Base-by-base conservation (phyloP, 148 eudicot genomes). In the Camellia japonica region DNA sequence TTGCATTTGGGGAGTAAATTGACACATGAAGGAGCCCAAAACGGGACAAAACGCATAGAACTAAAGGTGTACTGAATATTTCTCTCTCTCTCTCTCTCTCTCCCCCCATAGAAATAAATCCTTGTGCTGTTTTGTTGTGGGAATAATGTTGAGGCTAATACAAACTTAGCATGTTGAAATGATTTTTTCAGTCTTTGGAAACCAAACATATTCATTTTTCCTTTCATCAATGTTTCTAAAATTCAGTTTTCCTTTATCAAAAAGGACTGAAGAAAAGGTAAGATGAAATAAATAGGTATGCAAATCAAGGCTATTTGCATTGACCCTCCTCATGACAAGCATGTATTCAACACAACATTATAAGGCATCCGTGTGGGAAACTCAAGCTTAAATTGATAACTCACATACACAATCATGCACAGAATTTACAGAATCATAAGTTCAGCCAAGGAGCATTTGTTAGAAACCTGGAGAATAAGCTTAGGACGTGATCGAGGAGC, bases 381-480 rank as follows among this genome's bases (percentile, higher is more conserved):
- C 60, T 52, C 62, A 54, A 52, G 58, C 51, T 65, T 30, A 23
- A 10, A 49, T 49, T 49, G 52, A 82, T 19, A 61, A 18, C 43
- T 30, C 44, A 65, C 63, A 9, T 3, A 12, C 0, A 30, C 14
- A 73, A 38, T 42, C 14, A 41, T 14, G 68, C 23, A 54, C 19
- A 49, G 46, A 49, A 64, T 11, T 38, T 44, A 15, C n/a, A 51
- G 23, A 42, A 18, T 55, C 64, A 16, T 56, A 20, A 60, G 30
- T n/a, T 64, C 2, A 38, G 10, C 18, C 59, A 71, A 79, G 74
- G 38, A 59, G 65, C 60, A 70, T 73, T 59, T 44, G 3, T 47
- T 43, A 78, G 47, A 69, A 79, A 93, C 97, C 97, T 88, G 91
- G 71, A 67, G 84, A 69, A 52, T 78, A 56, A 75, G 75, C 82